Percentiles rank a stretch among this genome's conserved stretches.
Conservation (phyloP, 257 asterid genomes). For the Petunia axillaris region DNA sequence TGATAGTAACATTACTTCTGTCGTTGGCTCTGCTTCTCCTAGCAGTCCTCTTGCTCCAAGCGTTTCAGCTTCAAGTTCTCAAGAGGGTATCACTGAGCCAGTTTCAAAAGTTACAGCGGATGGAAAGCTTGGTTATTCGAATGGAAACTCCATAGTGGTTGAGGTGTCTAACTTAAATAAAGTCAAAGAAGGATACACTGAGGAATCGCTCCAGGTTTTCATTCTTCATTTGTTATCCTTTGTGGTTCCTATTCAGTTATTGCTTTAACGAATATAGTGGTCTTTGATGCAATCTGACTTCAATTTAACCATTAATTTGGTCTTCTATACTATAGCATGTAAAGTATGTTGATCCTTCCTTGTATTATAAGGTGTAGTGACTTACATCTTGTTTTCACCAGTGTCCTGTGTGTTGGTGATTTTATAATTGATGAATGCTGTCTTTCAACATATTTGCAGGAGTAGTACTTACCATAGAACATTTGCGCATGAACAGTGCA, state of each 20-base stretch:
- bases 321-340: not conserved
- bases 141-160: constrained; percentile 87
- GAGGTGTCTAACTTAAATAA: constrained; percentile 97
- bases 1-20: constrained; percentile 76
- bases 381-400: not conserved
- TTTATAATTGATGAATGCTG: not conserved
- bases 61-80: constrained; percentile 68
- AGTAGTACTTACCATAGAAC: not conserved
- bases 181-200: constrained; percentile 98
- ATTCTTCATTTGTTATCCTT: not conserved
- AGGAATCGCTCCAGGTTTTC: constrained; percentile 91
- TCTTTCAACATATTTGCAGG: not conserved
- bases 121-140: constrained; percentile 87
- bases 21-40: constrained; percentile 92
- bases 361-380: constrained; percentile 10
- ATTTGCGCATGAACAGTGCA: not conserved
- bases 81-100: constrained; percentile 78
- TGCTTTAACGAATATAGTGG: constrained; percentile 2
- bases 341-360: not conserved
- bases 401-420: not conserved
- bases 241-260: constrained; percentile 23
- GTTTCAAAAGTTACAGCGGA: constrained; percentile 77
- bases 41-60: constrained; percentile 91
- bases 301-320: not conserved
- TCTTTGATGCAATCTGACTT: constrained; percentile 23